Base-by-base conservation (phyloP, 257 asterid genomes). In the Prunella vulgaris region DNA sequence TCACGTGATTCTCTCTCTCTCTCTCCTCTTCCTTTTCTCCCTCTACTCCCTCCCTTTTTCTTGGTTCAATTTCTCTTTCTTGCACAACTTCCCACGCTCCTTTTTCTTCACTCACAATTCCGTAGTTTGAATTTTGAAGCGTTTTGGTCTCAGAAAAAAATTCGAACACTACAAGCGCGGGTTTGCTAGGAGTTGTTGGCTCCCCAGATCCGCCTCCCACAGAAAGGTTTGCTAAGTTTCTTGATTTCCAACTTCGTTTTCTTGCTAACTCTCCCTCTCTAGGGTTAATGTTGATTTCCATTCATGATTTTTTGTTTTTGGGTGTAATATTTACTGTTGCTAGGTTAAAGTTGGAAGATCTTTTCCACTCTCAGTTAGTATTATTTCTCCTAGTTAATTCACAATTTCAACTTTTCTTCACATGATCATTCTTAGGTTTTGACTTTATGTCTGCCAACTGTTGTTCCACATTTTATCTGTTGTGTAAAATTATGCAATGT, bases 1-100 rank as follows among this genome's bases (percentile, higher is more conserved):
- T 78, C 97, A 90, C 94, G 97, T 90, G 97, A 64, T 79, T 74
- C n/a, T 73, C 38, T 69, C 35, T 38, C 25, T 76, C 5, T 6
- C 76, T 18, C 73, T 32, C 69, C 35, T 38, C 25, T 76, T 72
- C 71, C 14, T 60, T 10, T n/a, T 70, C 65, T 53, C 53, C 24
- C 0, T 30, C 38, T 30, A 12, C 57, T 76, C 79, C 80, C 70
- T 79, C 81, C 57, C 27, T 20, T 40, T 51, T 56, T 25, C 14
- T 7, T 18, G 27, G 44, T 71, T 79, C 81, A 74, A 75, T 71
- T 74, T 57, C 42, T 44, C 22, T 9, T 30, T 66, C 35, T 71
- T 69, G n/a, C 60, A 1, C 37, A 7, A 38, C 71, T 57, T 32
- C 71, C 77, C 76, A 74, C 80, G 24, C 56, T 69, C 57, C 64